Base-by-base conservation (phyloP, 352 stramenopile genomes). In the Aphanomyces invadans region DNA sequence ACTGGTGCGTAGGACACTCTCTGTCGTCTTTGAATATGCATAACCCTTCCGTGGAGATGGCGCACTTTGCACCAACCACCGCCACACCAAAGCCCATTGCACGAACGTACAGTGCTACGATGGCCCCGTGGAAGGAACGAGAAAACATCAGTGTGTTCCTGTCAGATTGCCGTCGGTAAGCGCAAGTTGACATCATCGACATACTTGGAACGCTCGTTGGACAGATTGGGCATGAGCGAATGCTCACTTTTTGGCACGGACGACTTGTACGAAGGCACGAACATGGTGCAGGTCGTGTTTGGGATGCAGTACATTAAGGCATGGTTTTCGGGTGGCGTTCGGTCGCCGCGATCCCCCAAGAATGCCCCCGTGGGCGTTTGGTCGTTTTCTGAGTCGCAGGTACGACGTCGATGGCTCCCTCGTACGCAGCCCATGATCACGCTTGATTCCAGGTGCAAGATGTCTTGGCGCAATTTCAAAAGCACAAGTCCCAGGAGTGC, bases 81-180 rank as follows among this genome's bases (percentile, higher is more conserved):
- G 26, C 49, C 11, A 62, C 62, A 17, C 23, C 15, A 9, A 62
- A 71, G 80, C 9, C 63, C 64, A 15, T 77, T 71, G 32, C 76
- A 80, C 81, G 84, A 23, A 86, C 76, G 4, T 92, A 91, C 74
- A 80, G 73, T 28, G 69, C 69, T 32, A 74, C 72, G 29, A 87
- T 91, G 81, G 84, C 84, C 29, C 82, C 84, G 32, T 92, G 84
- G 84, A 92, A 91, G 61, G 84, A 92, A 62, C 73, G 84, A 3
- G 84, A 92, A 61, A 91, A 92, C 59, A 92, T 91, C 46, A 86
- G 81, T 0, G 74, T 92, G 31, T 92, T 91, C 61, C 75, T 92
- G 46, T 78, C 84, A 61, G 82, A 89, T 31, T 92, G 82, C 77
- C 87, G 89, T 71, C 81, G 77, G 84, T 90, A 71, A n/a, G n/a